Evolutionary conservation across 768 basidiomycete species (phyloP), one percentile per base, ranked within the genome.

Genomic region (Collybia nuda): DNA sequence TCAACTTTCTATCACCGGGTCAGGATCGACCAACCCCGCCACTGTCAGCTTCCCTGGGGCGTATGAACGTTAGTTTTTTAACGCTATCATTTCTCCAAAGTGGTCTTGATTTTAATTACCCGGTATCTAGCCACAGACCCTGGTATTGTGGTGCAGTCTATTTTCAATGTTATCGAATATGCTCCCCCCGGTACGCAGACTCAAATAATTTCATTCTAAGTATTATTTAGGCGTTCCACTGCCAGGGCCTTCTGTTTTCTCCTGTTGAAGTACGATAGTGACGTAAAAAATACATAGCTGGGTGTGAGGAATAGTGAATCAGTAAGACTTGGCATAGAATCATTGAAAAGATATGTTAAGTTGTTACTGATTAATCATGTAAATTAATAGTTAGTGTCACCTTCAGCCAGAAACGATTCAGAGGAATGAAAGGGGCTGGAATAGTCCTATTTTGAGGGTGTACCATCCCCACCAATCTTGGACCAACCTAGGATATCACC

Each of bases 361-460:
- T 7, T 32, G 3, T 32, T 14, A 32, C 12, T 5, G 32, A 32
- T 14, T 11, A 32, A 32, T 14, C 14, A 32, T 32, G 32, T 32
- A 2, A 32, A 32, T 32, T 32, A 11, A 11, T 4, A 11, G 6
- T 32, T 32, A 11, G 14, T 32, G 12, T 32, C 32, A 32, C 9
- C 32, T 4, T 11, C 12, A 11, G 32, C 3, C 7, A 32, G 14
- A 14, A 32, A 32, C 14, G 3, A 32, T 2, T 93, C 90, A 42
- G 96, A n/a, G n/a, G n/a, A n/a, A n/a, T 67, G 9, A 98, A 74
- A 89, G 93, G 98, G 42, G 85, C 87, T 17, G 77, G 32, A n/a
- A 11, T 11, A 9, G 14, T 32, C 6, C 12, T 32, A 32, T 32
- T 11, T 32, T 11, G 32, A 32, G 3, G 32, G 12, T 9, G 32